Base-by-base conservation (phyloP, 2,329 filamentous ascomycete species). In the Botrytis hyacinthi region DNA sequence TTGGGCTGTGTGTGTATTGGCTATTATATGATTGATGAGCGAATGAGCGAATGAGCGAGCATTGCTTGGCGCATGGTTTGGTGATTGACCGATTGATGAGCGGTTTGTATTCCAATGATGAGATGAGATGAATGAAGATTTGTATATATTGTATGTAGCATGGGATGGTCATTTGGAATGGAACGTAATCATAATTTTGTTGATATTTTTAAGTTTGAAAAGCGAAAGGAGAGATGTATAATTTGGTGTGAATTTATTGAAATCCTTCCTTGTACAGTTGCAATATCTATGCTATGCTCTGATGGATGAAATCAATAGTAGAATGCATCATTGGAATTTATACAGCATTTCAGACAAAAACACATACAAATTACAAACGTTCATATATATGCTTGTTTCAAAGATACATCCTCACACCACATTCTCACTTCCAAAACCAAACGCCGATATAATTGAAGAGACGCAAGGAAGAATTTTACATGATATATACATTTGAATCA, bases 41-140 rank as follows among this genome's bases (percentile, higher is more conserved):
- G 46, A 67, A 67, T 40, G 63, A 54, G 46, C 65, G 46, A 67
- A 67, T 54, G 32, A 67, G 65, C 65, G 65, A 48, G 44, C 44
- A 54, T 63, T 68, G 32, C 46, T 51, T 51, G 65, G 65, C 65
- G 65, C 37, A 54, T 54, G 65, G 35, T 54, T 54, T 54, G 48
- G 48, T n/a, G 32, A 40, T 68, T 51, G n/a, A n/a, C 35, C 40
- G 20, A 65, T 65, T 18, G 18, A 65, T 46, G 62, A 32, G 44
- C 48, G 48, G n/a, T n/a, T 51, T 65, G 29, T 22, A 65, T 67
- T 67, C 65, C 65, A 40, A 68, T 40, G 22, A 68, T 54, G 65
- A 68, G 65, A 68, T n/a, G 48, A n/a, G 48, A 51, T 51, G 42
- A 66, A 66, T 51, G 65, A 54, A 68, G 65, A n/a, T 54, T 54